Percentiles rank a stretch among this genome's conserved stretches.
Evolutionary conservation across 2,329 filamentous ascomycete species (phyloP).

Genomic region (Nigrograna mackinnonii): DNA sequence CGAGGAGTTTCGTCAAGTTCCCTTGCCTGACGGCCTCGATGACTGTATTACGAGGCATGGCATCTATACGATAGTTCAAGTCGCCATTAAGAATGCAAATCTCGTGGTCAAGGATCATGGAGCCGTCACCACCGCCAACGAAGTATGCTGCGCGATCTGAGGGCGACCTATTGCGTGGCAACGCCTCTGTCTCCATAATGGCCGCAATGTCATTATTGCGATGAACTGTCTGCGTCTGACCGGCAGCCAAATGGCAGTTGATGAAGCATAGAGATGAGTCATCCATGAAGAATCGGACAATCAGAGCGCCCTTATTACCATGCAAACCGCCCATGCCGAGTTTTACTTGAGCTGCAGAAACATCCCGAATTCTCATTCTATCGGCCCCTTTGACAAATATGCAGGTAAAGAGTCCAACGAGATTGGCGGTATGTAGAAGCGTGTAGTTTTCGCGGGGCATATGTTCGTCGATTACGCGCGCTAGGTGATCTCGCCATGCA

Average conservation of each 20-base stretch:
- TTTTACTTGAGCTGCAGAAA: conserved; percentile 85
- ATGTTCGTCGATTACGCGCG: conserved; percentile 79
- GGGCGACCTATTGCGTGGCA: conserved; percentile 74
- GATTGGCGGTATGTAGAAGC: conserved; percentile 82
- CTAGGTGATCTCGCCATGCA: conserved; percentile 91
- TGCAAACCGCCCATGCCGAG: conserved; percentile 94
- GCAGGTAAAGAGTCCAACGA: conserved; percentile 95
- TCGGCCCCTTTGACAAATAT: conserved; percentile 87
- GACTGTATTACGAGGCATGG: conserved; percentile 92
- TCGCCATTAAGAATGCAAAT: conserved; percentile 97
- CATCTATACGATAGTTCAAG: conserved; percentile 97
- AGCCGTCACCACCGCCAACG: conserved; percentile 89
- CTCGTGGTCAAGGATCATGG: conserved; percentile 94
- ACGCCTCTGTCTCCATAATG: conserved; percentile 78
- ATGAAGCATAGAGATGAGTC: conserved; percentile 94
- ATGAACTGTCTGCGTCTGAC: conserved; percentile 85
- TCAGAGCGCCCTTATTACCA: conserved; percentile 93
- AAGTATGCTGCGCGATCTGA: conserved; percentile 74
- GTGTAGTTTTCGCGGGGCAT: conserved; percentile 81
- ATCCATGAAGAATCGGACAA: conserved; percentile 90
- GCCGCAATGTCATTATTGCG: conserved; percentile 91
- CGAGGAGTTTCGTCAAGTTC: conserved; percentile 83
- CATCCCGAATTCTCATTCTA: conserved; percentile 73
- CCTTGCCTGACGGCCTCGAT: conserved; percentile 80
- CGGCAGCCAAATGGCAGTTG: conserved; percentile 95